These are phyloP conservation scores for Xylaria telfairii DNA, from an alignment of 495 filamentous ascomycete species.

Conservation along the genomic window DNA sequence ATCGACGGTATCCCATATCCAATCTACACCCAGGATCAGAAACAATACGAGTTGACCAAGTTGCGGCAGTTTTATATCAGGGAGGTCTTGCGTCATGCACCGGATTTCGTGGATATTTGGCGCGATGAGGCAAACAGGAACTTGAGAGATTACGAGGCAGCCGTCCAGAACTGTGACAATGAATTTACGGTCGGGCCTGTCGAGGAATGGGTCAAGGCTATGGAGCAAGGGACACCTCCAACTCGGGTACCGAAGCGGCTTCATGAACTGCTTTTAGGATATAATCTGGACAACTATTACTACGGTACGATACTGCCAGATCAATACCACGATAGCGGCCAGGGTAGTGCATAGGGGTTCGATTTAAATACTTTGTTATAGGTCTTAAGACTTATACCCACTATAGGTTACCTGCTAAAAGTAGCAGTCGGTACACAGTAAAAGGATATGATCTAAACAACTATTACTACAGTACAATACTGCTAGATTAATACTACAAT, in stretches of 20 bases:
- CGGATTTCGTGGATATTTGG: slow-evolving; percentile 32
- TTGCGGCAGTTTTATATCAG: slow-evolving; percentile 41
- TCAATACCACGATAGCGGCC: too few species aligned
- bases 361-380: too few species aligned
- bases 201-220: slow-evolving; percentile 32
- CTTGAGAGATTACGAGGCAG: slow-evolving; percentile 37
- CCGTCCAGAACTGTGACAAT: slow-evolving; percentile 38
- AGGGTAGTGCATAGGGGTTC: too few species aligned
- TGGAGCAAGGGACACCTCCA: slow-evolving; percentile 13
- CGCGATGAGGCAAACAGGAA: background rate
- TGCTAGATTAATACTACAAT: too few species aligned
- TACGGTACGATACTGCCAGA: too few species aligned
- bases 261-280: slow-evolving; percentile 20
- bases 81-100: slow-evolving; percentile 39
- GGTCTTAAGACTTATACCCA: too few species aligned
- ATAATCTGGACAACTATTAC: too few species aligned
- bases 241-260: slow-evolving; percentile 19
- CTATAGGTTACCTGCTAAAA: too few species aligned
- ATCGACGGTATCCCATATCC: slow-evolving; percentile 23
- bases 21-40: slow-evolving; percentile 29
- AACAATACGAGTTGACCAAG: slow-evolving; percentile 43
- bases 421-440: too few species aligned
- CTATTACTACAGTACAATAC: too few species aligned
- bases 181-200: slow-evolving; percentile 32
- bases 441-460: too few species aligned